phyloP scores from a whole-genome alignment of 352 stramenopile species.

The Phytophthora europaea region DNA sequence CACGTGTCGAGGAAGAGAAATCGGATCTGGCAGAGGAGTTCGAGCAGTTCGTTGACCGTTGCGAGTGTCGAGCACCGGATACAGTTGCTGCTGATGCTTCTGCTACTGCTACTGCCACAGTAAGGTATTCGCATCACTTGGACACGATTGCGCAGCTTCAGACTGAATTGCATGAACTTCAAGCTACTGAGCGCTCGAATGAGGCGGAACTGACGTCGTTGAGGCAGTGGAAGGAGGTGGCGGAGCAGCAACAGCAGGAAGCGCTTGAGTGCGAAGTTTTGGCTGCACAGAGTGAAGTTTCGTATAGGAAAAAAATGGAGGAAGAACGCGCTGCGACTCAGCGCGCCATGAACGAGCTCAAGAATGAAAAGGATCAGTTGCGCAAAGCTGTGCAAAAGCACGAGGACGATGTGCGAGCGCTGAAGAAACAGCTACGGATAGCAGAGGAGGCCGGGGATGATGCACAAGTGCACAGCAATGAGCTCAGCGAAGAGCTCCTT shows the following conservation, averaged over 20 bases:
- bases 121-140: slow-evolving; percentile 36
- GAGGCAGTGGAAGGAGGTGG: slow-evolving; percentile 57
- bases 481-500: slow-evolving; percentile 66
- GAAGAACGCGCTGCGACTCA: slow-evolving; percentile 41
- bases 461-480: slow-evolving; percentile 52
- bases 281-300: slow-evolving; percentile 52
- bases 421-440: slow-evolving; percentile 50
- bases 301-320: slow-evolving; percentile 58
- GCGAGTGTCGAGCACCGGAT: slow-evolving; percentile 41
- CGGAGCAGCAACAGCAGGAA: slow-evolving; percentile 56
- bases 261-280: slow-evolving; percentile 44
- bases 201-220: slow-evolving; percentile 51
- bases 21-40: slow-evolving; percentile 61
- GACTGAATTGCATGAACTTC: slow-evolving; percentile 53
- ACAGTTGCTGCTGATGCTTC: background rate
- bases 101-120: background rate
- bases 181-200: slow-evolving; percentile 47
- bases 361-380: slow-evolving; percentile 40
- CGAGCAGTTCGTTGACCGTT: slow-evolving; percentile 60
- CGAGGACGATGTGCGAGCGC: slow-evolving; percentile 39
- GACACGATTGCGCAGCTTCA: slow-evolving; percentile 50
- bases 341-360: slow-evolving; percentile 37
- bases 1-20: slow-evolving; percentile 74
- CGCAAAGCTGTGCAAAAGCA: slow-evolving; percentile 23
- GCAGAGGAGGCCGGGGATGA: slow-evolving; percentile 54